phyloP scores from a whole-genome alignment of 768 basidiomycete genomes.

The Chalciporus sphaerocephalus region DNA sequence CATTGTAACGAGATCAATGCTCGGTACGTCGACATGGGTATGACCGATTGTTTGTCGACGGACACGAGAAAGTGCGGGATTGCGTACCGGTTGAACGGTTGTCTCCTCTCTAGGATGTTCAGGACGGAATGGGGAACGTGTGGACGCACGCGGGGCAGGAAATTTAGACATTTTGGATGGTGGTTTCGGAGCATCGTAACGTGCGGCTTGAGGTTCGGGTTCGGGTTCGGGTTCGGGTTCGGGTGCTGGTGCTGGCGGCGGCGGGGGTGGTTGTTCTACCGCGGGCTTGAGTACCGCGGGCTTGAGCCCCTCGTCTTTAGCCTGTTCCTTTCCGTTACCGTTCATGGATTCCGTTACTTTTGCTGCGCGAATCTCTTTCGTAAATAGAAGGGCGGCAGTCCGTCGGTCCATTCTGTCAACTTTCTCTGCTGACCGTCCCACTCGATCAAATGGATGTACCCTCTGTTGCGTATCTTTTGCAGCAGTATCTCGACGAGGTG shows the following conservation, averaged over 20 bases:
- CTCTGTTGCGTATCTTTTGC: not conserved
- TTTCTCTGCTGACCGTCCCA: not conserved
- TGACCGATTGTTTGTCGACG: conserved; percentile 16
- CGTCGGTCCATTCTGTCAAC: not conserved
- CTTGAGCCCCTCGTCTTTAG: not conserved
- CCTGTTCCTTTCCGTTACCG: not conserved
- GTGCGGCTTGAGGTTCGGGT: not conserved
- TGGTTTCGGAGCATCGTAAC: not conserved
- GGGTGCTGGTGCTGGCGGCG: not conserved
- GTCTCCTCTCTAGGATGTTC: not conserved
- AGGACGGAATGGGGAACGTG: conserved; percentile 18
- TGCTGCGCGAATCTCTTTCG: not conserved
- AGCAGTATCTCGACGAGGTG: not conserved
- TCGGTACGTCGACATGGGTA: conserved; percentile 9
- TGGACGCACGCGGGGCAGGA: conserved; percentile 16
- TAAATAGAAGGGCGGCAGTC: conserved; percentile 1
- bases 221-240: not conserved
- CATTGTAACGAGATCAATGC: conserved; percentile 22
- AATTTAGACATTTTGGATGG: conserved; percentile 7
- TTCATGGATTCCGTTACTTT: not conserved
- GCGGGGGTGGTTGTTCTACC: not conserved
- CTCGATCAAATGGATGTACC: conserved; percentile 10
- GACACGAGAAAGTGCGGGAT: conserved; percentile 9
- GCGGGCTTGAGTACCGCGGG: not conserved
- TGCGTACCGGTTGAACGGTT: not conserved